Conservation (phyloP, 139 green algal genomes). For the Chlorella vulgaris region DNA sequence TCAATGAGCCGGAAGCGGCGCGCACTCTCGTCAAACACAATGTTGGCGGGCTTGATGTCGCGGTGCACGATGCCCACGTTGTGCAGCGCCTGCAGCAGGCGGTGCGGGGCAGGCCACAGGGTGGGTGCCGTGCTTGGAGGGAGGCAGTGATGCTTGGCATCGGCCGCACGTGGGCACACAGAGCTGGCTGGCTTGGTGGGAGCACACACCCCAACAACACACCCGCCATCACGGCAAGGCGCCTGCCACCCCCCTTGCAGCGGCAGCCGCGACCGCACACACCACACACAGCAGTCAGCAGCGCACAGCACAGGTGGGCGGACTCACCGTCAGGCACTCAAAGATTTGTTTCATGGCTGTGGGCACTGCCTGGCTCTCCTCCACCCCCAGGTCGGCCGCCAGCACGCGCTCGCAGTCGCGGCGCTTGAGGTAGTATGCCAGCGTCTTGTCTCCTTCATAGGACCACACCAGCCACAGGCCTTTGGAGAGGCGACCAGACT, state of each 20-base stretch:
- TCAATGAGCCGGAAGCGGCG: constrained; percentile 77
- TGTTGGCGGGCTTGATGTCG: constrained; percentile 92
- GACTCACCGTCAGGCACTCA: constrained; percentile 65
- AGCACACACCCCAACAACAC: too few species aligned
- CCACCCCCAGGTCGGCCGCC: constrained; percentile 65
- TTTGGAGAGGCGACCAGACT: constrained; percentile 55
- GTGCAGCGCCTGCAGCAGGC: constrained; percentile 84
- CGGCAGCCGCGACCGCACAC: background rate
- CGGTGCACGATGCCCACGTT: constrained; percentile 87
- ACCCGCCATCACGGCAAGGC: background rate
- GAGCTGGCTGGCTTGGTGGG: too few species aligned
- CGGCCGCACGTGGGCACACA: too few species aligned
- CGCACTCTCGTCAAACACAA: constrained; percentile 75
- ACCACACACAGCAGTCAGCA: background rate
- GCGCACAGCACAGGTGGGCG: background rate
- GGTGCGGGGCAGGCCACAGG: too few species aligned
- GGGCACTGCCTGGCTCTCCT: constrained; percentile 61
- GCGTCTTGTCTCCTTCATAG: constrained; percentile 79
- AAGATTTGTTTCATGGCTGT: constrained; percentile 84
- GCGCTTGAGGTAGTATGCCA: constrained; percentile 73
- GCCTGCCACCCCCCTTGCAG: background rate
- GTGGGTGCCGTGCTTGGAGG: too few species aligned
- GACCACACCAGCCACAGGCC: constrained; percentile 88
- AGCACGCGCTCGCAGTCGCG: constrained; percentile 72
- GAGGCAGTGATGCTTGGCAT: too few species aligned